A percentile compares a stretch with the other conserved stretches of the same genome.
phyloP scores from a whole-genome alignment of 139 green algal genomes.

The Microglena sp. region DNA sequence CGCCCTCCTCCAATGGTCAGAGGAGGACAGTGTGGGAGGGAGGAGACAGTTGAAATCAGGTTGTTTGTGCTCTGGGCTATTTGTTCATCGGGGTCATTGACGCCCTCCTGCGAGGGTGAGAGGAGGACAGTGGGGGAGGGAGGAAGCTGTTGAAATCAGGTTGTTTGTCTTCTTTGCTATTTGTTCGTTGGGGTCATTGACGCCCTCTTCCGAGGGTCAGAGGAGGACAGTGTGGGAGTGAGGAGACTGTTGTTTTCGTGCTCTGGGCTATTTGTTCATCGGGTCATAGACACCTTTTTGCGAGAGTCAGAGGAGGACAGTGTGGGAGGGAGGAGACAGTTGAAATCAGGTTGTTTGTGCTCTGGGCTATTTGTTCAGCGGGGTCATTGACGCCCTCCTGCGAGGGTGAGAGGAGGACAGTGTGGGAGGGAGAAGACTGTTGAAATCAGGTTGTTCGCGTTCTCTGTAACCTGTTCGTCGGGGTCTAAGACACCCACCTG shows the following conservation, averaged over 20 bases:
- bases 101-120: too few relatives aligned
- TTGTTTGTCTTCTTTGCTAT: too few relatives aligned
- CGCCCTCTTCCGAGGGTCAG: too few relatives aligned
- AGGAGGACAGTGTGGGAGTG: conserved; percentile 72
- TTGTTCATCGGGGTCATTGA: not conserved
- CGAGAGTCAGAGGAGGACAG: not conserved
- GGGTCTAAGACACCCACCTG: not conserved
- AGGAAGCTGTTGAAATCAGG: too few relatives aligned
- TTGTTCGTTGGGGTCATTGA: too few relatives aligned
- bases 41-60: too few relatives aligned
- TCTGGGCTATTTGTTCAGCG: conserved; percentile 40
- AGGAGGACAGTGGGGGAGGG: not conserved
- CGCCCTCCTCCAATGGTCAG: conserved; percentile 14
- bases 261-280: conserved; percentile 49
- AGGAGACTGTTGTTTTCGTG: conserved; percentile 65
- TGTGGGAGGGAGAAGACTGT: too few relatives aligned
- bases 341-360: too few relatives aligned
- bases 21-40: not conserved
- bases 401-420: not conserved
- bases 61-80: not conserved
- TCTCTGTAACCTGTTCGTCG: not conserved
- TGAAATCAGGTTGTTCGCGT: too few relatives aligned
- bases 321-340: too few relatives aligned
- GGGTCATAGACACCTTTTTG: conserved; percentile 31
- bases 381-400: conserved; percentile 34